Evolutionary conservation across 257 asterid genomes (phyloP), one percentile per base, ranked within the genome.

Genomic region (Solanum paucissectum): DNA sequence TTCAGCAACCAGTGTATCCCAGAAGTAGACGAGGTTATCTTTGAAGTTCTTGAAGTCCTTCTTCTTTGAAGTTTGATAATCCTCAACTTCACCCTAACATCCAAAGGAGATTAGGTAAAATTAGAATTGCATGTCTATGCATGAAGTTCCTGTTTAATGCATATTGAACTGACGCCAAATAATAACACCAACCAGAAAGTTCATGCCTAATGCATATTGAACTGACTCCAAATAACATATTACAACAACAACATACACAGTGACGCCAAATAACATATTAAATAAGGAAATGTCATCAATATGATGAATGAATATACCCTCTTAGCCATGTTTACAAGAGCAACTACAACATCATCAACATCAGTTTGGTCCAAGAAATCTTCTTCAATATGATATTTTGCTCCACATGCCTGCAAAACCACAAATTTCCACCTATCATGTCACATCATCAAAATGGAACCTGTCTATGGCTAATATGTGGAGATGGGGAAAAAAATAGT

Each of bases 301-400:
- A 79, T 79, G 44, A 68, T 66, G 49, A 23, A 44, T 85, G 91
- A 94, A 94, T 93, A 94, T 95, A 97, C 99, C 92, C 76, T 92
- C 90, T 91, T 93, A 49, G 99, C 99, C 95, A 92, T 87, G 89
- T 92, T 95, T 85, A 97, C 99, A 6, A 97, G 96, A 88, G 94
- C 93, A 93, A 97, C 98, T 69, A 97, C 99, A 84, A 95, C 98
- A 89, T 93, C 95, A 68, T 97, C 99, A 88, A 97, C 99, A 90
- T 92, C 96, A 69, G 92, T 94, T 89, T 95, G 96, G 68, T 97
- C 98, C 84, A 95, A 89, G 87, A 88, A 89, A 89, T 95, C 95
- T 90, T 95, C 98, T 49, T 88, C 90, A 84, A 94, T 93, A 87
- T 44, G 90, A 89, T 95, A 92, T 93, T 95, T 95, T 71, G 97